Base-by-base conservation (phyloP, 2,329 filamentous ascomycete genomes). In the Gliomastix tumulicola region DNA sequence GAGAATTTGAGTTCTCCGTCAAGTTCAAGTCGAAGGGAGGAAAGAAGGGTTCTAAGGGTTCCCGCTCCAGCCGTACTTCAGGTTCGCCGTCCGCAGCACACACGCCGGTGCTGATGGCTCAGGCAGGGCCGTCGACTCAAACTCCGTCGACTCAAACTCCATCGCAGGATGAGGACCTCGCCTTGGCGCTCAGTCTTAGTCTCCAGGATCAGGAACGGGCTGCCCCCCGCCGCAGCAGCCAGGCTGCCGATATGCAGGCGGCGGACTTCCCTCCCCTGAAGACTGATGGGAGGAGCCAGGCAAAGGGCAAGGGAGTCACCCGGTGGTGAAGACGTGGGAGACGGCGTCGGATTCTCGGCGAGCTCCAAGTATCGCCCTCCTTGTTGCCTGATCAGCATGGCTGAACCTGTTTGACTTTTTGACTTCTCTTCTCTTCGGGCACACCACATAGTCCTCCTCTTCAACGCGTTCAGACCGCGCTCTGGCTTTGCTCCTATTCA, bases 151-250 rank as follows among this genome's bases (percentile, higher is more conserved):
- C 20, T 30, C 40, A n/a, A 17, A 30, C 3, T 19, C 8, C 21
- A n/a, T 30, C 2, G 41, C 48, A 57, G 11, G 74, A 79, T 32
- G 73, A 74, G 35, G 79, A 82, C 45, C 45, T 82, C 32, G 74
- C 78, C 36, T 60, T 79, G 23, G 79, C 79, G 3, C 53, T 82
- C 34, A 67, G 68, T 41, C 57, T 82, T 17, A 83, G 79, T 45
- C 59, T 81, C 44, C 68, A 73, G 30, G 74, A 80, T 42, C 67
- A 72, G 38, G 56, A n/a, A n/a, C n/a, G n/a, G n/a, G n/a, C n/a
- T n/a, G n/a, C n/a, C n/a, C n/a, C n/a, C n/a, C n/a, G n/a, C n/a
- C n/a, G n/a, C n/a, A n/a, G n/a, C n/a, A n/a, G n/a, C n/a, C n/a
- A n/a, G n/a, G n/a, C n/a, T n/a, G 36, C 16, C 32, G 13, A 32